Evolutionary conservation across 345 rosid genomes (phyloP).

Genomic region (Lepidium africanum): DNA sequence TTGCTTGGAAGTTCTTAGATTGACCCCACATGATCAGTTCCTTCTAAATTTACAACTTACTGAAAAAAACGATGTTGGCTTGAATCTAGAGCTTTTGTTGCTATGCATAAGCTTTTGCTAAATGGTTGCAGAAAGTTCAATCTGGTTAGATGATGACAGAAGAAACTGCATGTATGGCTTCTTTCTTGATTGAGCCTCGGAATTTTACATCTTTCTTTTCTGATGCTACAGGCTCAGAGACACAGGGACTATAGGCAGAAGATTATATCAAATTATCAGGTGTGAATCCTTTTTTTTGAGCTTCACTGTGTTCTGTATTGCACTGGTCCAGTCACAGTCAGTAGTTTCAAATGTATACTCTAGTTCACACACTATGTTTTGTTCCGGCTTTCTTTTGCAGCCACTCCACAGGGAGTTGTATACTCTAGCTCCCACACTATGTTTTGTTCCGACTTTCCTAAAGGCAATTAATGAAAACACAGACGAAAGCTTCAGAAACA

Average conservation of each 20-base stretch:
- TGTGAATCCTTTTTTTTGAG: conserved; percentile 17
- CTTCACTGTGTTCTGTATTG: not conserved
- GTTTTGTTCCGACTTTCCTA: conserved; percentile 65
- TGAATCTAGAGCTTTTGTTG: not conserved
- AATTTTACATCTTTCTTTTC: not conserved
- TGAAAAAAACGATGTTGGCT: not conserved
- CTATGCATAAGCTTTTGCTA: not conserved
- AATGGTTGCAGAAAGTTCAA: not conserved
- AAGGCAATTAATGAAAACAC: conserved; percentile 55
- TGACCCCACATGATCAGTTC: not conserved
- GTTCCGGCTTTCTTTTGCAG: conserved; percentile 68
- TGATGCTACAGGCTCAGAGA: conserved; percentile 47
- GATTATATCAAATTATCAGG: conserved; percentile 73
- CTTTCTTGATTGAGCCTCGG: not conserved
- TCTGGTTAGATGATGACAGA: not conserved
- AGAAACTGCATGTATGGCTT: not conserved
- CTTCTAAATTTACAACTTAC: not conserved
- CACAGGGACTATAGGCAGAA: conserved; percentile 76
- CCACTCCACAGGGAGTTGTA: conserved; percentile 68
- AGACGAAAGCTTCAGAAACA: conserved; percentile 67
- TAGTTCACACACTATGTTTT: conserved; percentile 49
- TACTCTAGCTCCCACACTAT: conserved; percentile 37
- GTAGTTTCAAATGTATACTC: conserved; percentile 17
- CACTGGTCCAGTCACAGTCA: not conserved
- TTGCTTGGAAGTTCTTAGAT: not conserved